Conservation (phyloP, 371 early-diverging fungal species). For the Dipsacomyces acuminosporus region DNA sequence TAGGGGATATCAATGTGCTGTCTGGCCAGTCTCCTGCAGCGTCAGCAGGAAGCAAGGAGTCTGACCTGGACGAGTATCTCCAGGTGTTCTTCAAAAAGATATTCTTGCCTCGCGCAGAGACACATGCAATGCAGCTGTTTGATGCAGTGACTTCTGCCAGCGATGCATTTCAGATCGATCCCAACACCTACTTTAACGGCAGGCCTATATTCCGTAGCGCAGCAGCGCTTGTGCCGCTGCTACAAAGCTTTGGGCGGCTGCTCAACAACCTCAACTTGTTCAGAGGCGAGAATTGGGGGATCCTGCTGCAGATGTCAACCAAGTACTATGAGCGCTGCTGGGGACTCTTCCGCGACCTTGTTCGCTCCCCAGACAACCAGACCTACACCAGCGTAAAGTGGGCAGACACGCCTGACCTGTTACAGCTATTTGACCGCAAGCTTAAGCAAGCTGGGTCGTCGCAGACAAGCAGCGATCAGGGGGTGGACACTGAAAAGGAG, state of each 20-base stretch:
- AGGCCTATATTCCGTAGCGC: slow-evolving; percentile 49
- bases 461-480: not conserved
- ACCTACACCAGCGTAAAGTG: slow-evolving; percentile 66
- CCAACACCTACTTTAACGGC: slow-evolving; percentile 31
- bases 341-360: slow-evolving; percentile 57
- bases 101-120: slow-evolving; percentile 47
- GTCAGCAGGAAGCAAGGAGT: slow-evolving; percentile 12
- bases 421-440: slow-evolving; percentile 38
- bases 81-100: slow-evolving; percentile 43
- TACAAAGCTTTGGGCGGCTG: slow-evolving; percentile 48
- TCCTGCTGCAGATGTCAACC: slow-evolving; percentile 65
- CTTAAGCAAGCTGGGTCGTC: slow-evolving; percentile 14
- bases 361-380: slow-evolving; percentile 43
- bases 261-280: slow-evolving; percentile 71
- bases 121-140: slow-evolving; percentile 45
- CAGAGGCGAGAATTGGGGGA: slow-evolving; percentile 70
- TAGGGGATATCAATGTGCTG: slow-evolving; percentile 21
- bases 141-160: slow-evolving; percentile 31
- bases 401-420: slow-evolving; percentile 72
- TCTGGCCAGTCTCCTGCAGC: slow-evolving; percentile 7
- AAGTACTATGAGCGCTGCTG: slow-evolving; percentile 76
- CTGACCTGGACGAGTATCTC: slow-evolving; percentile 43
- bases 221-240: slow-evolving; percentile 45
- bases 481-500: slow-evolving; percentile 54
- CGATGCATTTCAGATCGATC: slow-evolving; percentile 47